Evolutionary conservation across 768 basidiomycete species (phyloP).

Genomic region (Tricholoma flavovirens): DNA sequence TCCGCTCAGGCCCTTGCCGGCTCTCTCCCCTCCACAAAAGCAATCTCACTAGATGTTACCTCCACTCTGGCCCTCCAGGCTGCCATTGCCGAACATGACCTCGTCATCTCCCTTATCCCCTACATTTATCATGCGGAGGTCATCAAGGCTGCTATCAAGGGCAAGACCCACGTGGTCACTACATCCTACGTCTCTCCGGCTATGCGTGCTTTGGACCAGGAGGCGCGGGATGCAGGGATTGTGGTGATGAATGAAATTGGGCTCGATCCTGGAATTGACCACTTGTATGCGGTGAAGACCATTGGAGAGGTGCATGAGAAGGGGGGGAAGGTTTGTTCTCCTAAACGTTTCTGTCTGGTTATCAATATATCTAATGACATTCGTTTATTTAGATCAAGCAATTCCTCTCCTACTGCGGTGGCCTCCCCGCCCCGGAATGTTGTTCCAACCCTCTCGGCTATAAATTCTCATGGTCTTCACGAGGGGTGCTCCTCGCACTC

Average conservation of each 20-base stretch:
- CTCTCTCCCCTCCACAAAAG: conserved; percentile 47
- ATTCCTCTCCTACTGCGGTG: conserved; percentile 94
- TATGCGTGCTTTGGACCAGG: conserved; percentile 81
- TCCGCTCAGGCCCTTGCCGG: conserved; percentile 65
- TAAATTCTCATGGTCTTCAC: conserved; percentile 99
- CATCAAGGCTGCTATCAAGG: conserved; percentile 86
- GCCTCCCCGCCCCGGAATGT: conserved; percentile 88
- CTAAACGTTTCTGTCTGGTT: neutral
- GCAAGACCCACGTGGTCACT: conserved; percentile 91
- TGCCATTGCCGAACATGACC: conserved; percentile 79
- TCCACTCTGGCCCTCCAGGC: conserved; percentile 65
- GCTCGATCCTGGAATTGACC: conserved; percentile 92
- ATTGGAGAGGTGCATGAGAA: conserved; percentile 91
- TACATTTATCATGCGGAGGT: conserved; percentile 88
- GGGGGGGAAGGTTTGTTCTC: conserved; percentile 77
- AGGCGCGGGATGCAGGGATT: conserved; percentile 82
- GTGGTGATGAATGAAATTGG: conserved; percentile 98
- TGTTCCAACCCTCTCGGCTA: conserved; percentile 95
- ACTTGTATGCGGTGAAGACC: conserved; percentile 90
- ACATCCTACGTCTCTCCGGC: conserved; percentile 92
- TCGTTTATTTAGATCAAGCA: conserved; percentile 58
- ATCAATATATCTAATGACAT: conserved; percentile 1
- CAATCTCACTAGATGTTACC: conserved; percentile 1
- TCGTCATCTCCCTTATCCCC: conserved; percentile 95
- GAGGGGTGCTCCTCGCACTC: conserved; percentile 91